These are phyloP conservation scores for Suillus lakei DNA, from an alignment of 768 basidiomycete species.

Conservation along the genomic window DNA sequence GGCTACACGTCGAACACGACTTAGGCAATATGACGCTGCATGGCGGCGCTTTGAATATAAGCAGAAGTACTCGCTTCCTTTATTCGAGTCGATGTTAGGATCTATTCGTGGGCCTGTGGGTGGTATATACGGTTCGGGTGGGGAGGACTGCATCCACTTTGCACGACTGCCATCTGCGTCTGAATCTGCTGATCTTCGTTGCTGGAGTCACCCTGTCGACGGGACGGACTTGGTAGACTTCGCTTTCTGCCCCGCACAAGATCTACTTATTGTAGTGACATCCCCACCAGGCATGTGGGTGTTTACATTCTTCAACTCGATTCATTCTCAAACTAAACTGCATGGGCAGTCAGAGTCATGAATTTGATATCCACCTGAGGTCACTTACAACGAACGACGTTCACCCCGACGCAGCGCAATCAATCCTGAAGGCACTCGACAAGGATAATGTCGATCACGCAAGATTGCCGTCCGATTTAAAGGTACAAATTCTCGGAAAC, in stretches of 20 bases:
- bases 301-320: neutral
- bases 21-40: constrained; percentile 49
- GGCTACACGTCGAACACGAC: constrained; percentile 42
- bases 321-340: constrained; percentile 5
- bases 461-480: constrained; percentile 29
- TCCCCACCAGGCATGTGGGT: constrained; percentile 45
- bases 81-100: constrained; percentile 50
- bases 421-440: constrained; percentile 33
- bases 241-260: constrained; percentile 60
- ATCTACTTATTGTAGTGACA: constrained; percentile 56
- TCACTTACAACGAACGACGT: constrained; percentile 53
- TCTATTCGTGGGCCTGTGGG: constrained; percentile 57
- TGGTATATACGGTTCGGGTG: constrained; percentile 50
- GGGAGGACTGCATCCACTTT: constrained; percentile 54
- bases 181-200: too few relatives aligned
- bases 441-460: neutral
- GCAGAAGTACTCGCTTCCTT: constrained; percentile 38
- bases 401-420: constrained; percentile 46
- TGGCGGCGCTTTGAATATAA: constrained; percentile 53
- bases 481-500: constrained; percentile 51
- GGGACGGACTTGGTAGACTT: constrained; percentile 55
- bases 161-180: constrained; percentile 20
- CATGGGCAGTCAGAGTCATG: constrained; percentile 41
- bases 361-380: constrained; percentile 50
- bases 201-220: constrained; percentile 49